These are phyloP conservation scores for Fomitopsis schrenkii DNA, from an alignment of 1,284 basidiomycete genomes.

Conservation along the genomic window DNA sequence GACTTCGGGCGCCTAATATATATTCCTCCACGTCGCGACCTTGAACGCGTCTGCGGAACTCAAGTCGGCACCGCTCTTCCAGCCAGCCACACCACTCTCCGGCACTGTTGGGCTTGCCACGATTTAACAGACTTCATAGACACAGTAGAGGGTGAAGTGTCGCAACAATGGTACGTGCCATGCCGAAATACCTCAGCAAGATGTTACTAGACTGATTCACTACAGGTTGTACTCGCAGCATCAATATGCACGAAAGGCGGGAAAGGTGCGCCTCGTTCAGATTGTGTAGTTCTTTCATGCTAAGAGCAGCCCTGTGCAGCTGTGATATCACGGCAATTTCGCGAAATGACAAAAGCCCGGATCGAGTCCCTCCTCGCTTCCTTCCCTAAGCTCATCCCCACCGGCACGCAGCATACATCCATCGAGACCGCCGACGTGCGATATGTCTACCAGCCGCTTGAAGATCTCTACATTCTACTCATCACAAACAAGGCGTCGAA, in stretches of 20 bases:
- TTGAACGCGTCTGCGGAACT: not conserved
- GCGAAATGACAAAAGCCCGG: slow-evolving; percentile 88
- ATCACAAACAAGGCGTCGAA: slow-evolving; percentile 99
- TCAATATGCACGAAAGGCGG: slow-evolving; percentile 94
- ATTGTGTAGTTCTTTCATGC: not conserved
- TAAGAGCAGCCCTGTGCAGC: slow-evolving; percentile 42
- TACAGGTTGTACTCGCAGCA: slow-evolving; percentile 81
- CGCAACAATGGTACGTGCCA: not conserved
- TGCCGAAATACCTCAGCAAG: not conserved
- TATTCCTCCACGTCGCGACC: not conserved
- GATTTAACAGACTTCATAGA: not conserved
- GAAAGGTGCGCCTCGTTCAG: slow-evolving; percentile 53
- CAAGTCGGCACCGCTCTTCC: not conserved
- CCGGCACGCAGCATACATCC: slow-evolving; percentile 95
- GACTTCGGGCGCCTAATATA: not conserved
- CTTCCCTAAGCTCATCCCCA: slow-evolving; percentile 97
- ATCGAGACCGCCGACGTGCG: slow-evolving; percentile 92
- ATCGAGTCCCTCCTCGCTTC: slow-evolving; percentile 95
- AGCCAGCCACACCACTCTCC: not conserved
- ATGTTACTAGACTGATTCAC: not conserved
- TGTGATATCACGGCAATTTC: slow-evolving; percentile 95
- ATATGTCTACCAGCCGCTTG: slow-evolving; percentile 97
- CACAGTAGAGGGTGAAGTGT: not conserved
- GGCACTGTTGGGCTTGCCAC: not conserved
- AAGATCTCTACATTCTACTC: slow-evolving; percentile 96